Base-by-base conservation (phyloP, 129 eudicot species). In the Helichrysum umbraculigerum region DNA sequence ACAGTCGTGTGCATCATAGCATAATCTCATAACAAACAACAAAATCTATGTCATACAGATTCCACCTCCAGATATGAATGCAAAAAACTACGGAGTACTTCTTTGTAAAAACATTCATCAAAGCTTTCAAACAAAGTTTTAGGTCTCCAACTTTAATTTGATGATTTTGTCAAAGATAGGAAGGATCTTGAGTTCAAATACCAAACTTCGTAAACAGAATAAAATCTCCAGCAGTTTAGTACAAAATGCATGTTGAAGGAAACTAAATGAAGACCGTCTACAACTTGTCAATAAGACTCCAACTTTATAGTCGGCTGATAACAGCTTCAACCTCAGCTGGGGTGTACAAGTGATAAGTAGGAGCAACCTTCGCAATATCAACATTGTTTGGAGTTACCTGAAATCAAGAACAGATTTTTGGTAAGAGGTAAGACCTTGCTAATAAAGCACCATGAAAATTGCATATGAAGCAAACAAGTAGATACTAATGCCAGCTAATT, bases 331-430 rank as follows among this genome's bases (percentile, higher is more conserved):
- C 97, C 72, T 95, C 97, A 10, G 96, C 78, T 20, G 95, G 92
- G 50, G 91, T 75, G 82, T 95, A 95, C 76, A 95, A 84, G 75
- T 95, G 99, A 83, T 91, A 95, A 44, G 88, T 84, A 73, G 99
- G 99, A 42, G 95, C 88, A 56, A 91, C 99, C 92, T 87, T 95
- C 3, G 99, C 95, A 68, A 95, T 95, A 69, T 95, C 99, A 71
- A 91, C 97, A 47, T 95, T 95, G 79, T 91, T 91, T 7, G 99
- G 96, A 14, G 99, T 91, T 35, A 95, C 97, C 96, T 95, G 85
- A 47, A 44, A 72, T 81, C 58, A 68, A 56, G 28, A 19, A 59
- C 25, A 57, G 62, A 11, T 15, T 2, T 47, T 5, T 25, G 4
- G 35, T 71, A 33, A 78, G 72, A 30, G 8, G 54, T 47, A 47